Evolutionary conservation across 2,329 filamentous ascomycete species (phyloP).

Genomic region (Neopestalotiopsis sp.): DNA sequence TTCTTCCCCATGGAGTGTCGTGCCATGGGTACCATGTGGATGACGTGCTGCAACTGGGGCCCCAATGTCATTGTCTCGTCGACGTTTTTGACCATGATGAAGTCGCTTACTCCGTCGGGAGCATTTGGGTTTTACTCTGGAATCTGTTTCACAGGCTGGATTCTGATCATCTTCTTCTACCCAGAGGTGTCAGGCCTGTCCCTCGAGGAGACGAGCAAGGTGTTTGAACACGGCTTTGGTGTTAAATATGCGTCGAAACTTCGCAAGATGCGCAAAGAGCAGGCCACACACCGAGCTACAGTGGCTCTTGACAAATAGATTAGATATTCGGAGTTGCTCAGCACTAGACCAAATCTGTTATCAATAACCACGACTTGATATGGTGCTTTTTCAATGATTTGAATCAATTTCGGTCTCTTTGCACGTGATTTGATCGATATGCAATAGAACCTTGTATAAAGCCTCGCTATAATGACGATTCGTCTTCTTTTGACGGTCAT

Average conservation of each 20-base stretch:
- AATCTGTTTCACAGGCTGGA: neutral
- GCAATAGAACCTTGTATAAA: no score
- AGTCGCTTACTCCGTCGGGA: neutral
- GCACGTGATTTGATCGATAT: no score
- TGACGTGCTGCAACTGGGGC: neutral
- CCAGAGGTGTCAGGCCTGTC: neutral
- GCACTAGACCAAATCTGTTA: no score
- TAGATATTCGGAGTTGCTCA: no score
- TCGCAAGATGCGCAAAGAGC: neutral
- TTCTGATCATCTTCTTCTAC: neutral
- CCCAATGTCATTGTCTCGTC: neutral
- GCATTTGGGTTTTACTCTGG: neutral
- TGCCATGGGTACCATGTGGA: neutral
- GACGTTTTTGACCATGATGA: slow-evolving; percentile 1
- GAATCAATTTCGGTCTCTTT: no score
- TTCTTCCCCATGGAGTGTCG: neutral
- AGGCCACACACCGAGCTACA: neutral
- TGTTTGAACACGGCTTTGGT: neutral
- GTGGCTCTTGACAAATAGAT: neutral
- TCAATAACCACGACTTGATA: no score
- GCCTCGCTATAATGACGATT: no score
- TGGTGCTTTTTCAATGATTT: no score
- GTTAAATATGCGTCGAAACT: neutral
- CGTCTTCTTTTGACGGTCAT: no score
- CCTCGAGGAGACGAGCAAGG: neutral